Conservation (phyloP, 768 basidiomycete genomes). For the Saitozyma podzolica region DNA sequence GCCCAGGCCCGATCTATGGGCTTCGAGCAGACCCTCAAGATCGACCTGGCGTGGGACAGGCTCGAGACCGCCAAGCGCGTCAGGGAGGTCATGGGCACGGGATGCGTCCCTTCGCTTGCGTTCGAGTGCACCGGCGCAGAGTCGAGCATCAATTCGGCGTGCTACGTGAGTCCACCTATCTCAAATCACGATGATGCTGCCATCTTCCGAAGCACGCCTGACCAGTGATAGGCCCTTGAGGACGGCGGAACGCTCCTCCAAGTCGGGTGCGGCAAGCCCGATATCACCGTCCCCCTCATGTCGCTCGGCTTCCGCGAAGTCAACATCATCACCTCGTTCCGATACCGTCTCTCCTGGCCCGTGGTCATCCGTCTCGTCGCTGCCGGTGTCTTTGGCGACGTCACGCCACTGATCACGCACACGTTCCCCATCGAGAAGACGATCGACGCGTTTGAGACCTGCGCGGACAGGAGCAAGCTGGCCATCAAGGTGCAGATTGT, state of each 20-base stretch:
- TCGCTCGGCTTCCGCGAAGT: constrained; percentile 34
- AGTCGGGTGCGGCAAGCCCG: constrained; percentile 33
- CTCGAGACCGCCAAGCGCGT: constrained; percentile 22
- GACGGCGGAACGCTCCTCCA: constrained; percentile 35
- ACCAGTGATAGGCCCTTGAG: constrained; percentile 22
- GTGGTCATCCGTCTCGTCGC: constrained; percentile 26
- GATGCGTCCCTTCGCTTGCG: constrained; percentile 27
- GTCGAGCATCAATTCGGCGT: constrained; percentile 28
- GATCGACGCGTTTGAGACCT: constrained; percentile 34
- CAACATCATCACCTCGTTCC: constrained; percentile 35
- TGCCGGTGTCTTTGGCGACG: constrained; percentile 24
- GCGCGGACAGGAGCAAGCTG: constrained; percentile 31
- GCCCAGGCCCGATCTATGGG: constrained; percentile 24
- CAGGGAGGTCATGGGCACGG: constrained; percentile 24
- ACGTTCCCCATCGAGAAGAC: constrained; percentile 28
- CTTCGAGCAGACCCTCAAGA: constrained; percentile 23
- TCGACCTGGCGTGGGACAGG: constrained; percentile 31
- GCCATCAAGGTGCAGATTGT: constrained; percentile 48
- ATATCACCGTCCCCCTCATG: constrained; percentile 30
- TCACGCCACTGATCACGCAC: constrained; percentile 34
- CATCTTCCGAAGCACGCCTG: neutral
- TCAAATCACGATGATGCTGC: neutral
- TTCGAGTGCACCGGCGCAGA: constrained; percentile 38
- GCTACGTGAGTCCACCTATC: constrained; percentile 23
- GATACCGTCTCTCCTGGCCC: constrained; percentile 34